Percentiles rank a stretch among this genome's conserved stretches.
phyloP scores from a whole-genome alignment of 768 basidiomycete species.

The Myochromella boudieri region DNA sequence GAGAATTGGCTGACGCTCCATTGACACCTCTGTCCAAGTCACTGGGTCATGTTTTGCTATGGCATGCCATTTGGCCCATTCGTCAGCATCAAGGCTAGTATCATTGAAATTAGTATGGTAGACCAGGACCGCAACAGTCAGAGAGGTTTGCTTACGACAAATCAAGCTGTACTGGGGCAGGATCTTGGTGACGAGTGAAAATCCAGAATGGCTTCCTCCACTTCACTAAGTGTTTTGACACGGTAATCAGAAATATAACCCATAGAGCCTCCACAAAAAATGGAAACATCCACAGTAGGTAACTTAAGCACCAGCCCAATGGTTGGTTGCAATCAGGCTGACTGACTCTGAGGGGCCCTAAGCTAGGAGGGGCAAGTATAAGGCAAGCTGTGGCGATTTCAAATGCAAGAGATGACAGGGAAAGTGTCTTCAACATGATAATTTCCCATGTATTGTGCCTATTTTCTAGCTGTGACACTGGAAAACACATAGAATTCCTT shows the following conservation, averaged over 20 bases:
- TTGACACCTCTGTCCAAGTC: neutral
- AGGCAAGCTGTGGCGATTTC: constrained; percentile 3
- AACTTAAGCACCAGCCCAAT: neutral
- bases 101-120: no score
- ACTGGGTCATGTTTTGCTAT: neutral
- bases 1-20: no score
- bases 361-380: neutral
- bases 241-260: neutral
- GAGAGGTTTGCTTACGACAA: neutral
- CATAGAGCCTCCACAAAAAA: neutral
- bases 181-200: neutral
- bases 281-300: neutral
- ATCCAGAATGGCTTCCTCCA: neutral
- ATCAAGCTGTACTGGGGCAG: neutral
- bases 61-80: neutral
- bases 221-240: neutral
- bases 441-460: neutral
- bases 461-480: neutral
- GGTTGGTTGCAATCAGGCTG: constrained; percentile 2
- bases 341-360: neutral
- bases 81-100: no score
- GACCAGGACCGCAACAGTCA: neutral
- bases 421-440: neutral
- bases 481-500: neutral
- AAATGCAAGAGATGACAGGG: neutral